phyloP scores from a whole-genome alignment of 495 filamentous ascomycete species.

The Lasiosphaeria hispida region DNA sequence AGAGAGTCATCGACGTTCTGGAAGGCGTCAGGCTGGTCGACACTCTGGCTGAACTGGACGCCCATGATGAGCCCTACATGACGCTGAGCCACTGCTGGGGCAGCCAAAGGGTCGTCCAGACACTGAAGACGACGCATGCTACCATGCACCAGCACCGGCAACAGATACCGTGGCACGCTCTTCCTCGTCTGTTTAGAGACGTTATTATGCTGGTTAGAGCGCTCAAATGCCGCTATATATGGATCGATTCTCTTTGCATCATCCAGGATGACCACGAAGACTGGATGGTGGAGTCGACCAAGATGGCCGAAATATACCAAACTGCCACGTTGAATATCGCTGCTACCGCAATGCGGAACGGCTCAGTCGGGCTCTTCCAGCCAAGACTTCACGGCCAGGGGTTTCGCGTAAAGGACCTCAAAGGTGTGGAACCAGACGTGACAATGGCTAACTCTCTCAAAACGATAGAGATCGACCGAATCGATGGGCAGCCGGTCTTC shows the following conservation, averaged over 20 bases:
- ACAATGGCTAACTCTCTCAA: not conserved
- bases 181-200: slow-evolving; percentile 16
- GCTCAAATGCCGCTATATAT: slow-evolving; percentile 27
- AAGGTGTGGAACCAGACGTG: not conserved
- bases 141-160: slow-evolving; percentile 10
- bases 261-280: slow-evolving; percentile 35
- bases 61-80: slow-evolving; percentile 9
- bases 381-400: slow-evolving; percentile 27
- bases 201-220: slow-evolving; percentile 8
- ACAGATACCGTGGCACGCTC: slow-evolving; percentile 12
- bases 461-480: slow-evolving; percentile 21
- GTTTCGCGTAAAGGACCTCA: slow-evolving; percentile 13
- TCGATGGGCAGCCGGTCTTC: not conserved
- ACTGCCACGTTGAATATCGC: slow-evolving; percentile 16
- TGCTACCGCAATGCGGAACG: slow-evolving; percentile 14
- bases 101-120: not conserved
- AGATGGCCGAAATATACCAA: slow-evolving; percentile 13
- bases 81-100: slow-evolving; percentile 27
- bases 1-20: slow-evolving; percentile 13
- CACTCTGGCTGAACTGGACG: slow-evolving; percentile 6
- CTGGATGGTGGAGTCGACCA: slow-evolving; percentile 16
- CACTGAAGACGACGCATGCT: slow-evolving; percentile 7
- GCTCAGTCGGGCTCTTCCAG: slow-evolving; percentile 14
- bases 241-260: slow-evolving; percentile 32
- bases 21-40: slow-evolving; percentile 18